Base-by-base conservation (phyloP, 2,329 filamentous ascomycete species). In the Lithohypha guttulata region DNA sequence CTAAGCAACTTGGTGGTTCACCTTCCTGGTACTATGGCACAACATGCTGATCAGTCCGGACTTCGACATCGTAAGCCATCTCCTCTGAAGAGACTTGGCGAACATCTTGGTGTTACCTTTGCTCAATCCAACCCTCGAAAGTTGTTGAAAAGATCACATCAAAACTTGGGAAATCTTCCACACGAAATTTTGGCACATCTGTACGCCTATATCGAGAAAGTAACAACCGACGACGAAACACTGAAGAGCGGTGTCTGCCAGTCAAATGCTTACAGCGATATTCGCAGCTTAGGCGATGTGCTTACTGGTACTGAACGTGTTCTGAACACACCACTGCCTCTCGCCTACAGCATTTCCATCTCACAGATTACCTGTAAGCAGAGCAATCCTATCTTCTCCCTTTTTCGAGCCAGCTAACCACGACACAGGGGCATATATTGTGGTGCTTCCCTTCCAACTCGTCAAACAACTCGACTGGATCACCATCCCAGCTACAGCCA, bases 361-460 rank as follows among this genome's bases (percentile, higher is more conserved):
- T 77, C 79, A 14, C 84, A 93, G 57, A 89, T 91, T 55, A 84
- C 84, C 21, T 87, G 82, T n/a, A n/a, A n/a, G n/a, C n/a, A n/a
- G n/a, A n/a, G n/a, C n/a, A n/a, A n/a, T n/a, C n/a, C n/a, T n/a
- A n/a, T n/a, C n/a, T n/a, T n/a, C n/a, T n/a, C n/a, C n/a, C n/a
- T n/a, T n/a, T n/a, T n/a, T n/a, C n/a, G n/a, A n/a, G n/a, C n/a
- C n/a, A n/a, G n/a, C n/a, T n/a, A n/a, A n/a, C n/a, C n/a, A n/a
- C n/a, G n/a, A n/a, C n/a, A n/a, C n/a, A n/a, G n/a, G n/a, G 76
- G 73, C 86, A 36, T 93, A 91, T 61, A 77, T 91, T 38, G 63
- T 85, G 50, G 69, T 84, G 21, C 70, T 93, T 1, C 84, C 84
- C 4, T 91, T 91, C 69, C 84, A 93, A 62, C 74, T 93, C 5